Conservation (phyloP, 1,284 basidiomycete genomes). For the Rhodofomes roseus region DNA sequence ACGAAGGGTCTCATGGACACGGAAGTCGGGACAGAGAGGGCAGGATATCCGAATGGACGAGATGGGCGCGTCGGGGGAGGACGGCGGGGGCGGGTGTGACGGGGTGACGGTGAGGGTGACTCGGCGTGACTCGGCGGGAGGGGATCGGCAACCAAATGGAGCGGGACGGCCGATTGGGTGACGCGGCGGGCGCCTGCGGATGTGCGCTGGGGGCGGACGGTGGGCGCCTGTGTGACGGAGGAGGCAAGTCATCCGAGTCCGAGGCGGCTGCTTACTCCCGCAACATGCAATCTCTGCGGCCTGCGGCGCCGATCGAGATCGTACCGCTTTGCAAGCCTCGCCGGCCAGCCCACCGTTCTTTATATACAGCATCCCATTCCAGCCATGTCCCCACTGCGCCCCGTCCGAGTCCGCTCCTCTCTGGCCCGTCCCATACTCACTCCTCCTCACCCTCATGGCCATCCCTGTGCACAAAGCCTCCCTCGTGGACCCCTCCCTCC, state of each 20-base stretch:
- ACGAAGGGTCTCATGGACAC: background rate
- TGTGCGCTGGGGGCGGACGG: background rate
- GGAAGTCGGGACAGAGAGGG: background rate
- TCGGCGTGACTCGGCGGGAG: constrained; percentile 1
- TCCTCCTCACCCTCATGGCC: constrained; percentile 10
- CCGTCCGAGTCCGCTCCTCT: constrained; percentile 13
- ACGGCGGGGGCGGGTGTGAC: background rate
- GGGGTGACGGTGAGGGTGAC: background rate
- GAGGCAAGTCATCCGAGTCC: background rate
- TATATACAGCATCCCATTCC: constrained; percentile 9
- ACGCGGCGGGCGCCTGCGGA: background rate
- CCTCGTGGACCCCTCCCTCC: constrained; percentile 56
- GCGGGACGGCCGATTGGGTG: background rate
- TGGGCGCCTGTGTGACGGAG: background rate
- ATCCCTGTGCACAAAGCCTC: constrained; percentile 52
- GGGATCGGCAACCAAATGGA: background rate
- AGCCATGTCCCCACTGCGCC: constrained; percentile 4
- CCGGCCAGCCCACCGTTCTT: background rate
- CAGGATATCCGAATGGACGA: background rate
- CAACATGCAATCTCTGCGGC: background rate
- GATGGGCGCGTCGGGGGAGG: background rate
- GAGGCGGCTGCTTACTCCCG: constrained; percentile 1
- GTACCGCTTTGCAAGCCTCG: constrained; percentile 1
- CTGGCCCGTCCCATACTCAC: constrained; percentile 8
- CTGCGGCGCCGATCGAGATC: constrained; percentile 1